Conservation (phyloP, 257 asterid species). For the Osmanthus fragrans region DNA sequence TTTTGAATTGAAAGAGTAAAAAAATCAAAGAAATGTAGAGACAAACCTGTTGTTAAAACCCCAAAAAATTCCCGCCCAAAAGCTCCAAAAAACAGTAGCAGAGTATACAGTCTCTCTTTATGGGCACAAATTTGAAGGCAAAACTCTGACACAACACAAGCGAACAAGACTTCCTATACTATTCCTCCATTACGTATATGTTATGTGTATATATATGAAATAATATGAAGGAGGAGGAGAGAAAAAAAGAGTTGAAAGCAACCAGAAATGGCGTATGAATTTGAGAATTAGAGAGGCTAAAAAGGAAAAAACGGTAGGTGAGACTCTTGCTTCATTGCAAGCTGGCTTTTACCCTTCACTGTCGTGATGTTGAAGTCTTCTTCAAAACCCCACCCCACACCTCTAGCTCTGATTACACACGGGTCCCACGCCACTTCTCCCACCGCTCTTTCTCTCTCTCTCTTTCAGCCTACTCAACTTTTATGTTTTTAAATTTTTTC, state of each 20-base stretch:
- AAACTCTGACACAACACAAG: slow-evolving; percentile 11
- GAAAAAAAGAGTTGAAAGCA: not conserved
- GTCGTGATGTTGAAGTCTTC: slow-evolving; percentile 82
- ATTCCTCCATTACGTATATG: not conserved
- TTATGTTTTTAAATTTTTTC: not conserved
- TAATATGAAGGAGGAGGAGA: not conserved
- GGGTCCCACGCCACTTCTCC: slow-evolving; percentile 42
- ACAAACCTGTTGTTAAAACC: slow-evolving; percentile 41
- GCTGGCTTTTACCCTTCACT: slow-evolving; percentile 68
- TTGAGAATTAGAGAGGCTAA: slow-evolving; percentile 18
- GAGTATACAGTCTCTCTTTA: slow-evolving; percentile 18
- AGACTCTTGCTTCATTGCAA: slow-evolving; percentile 69
- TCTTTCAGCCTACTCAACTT: not conserved
- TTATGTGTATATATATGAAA: not conserved
- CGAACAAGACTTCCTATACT: not conserved
- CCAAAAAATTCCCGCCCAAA: slow-evolving; percentile 37
- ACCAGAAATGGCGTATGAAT: not conserved
- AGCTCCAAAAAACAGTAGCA: not conserved
- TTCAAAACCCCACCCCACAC: slow-evolving; percentile 22
- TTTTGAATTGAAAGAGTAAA: not conserved
- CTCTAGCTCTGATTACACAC: not conserved
- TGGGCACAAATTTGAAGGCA: slow-evolving; percentile 31
- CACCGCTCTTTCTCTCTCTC: slow-evolving; percentile 33
- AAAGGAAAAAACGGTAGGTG: slow-evolving; percentile 59
- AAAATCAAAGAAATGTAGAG: slow-evolving; percentile 21